A percentile compares a stretch with the other conserved stretches of the same genome.
Evolutionary conservation across 2,329 filamentous ascomycete species (phyloP).

Genomic region (Talaromyces funiculosus): DNA sequence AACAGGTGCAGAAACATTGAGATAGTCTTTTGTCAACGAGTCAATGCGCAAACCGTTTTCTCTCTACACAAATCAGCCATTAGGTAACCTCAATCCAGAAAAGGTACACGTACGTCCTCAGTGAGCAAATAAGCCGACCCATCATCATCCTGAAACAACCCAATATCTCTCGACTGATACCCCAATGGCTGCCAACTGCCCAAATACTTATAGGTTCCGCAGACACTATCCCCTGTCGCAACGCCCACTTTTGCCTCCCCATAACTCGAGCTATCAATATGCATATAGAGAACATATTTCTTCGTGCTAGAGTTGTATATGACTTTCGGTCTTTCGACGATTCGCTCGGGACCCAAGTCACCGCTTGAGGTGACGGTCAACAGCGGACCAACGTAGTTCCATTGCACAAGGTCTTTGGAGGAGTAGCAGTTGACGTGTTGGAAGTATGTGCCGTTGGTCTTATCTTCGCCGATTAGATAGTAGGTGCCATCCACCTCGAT

Average conservation of each 20-base stretch:
- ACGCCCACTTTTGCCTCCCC: slow-evolving; percentile 61
- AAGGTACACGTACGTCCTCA: slow-evolving; percentile 50
- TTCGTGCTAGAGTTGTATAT: slow-evolving; percentile 60
- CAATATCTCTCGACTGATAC: slow-evolving; percentile 53
- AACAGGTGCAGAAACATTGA: slow-evolving; percentile 45
- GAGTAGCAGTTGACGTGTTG: slow-evolving; percentile 64
- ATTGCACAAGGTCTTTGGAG: slow-evolving; percentile 57
- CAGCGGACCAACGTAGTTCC: slow-evolving; percentile 57
- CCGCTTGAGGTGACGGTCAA: slow-evolving; percentile 49
- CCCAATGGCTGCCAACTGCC: slow-evolving; percentile 41
- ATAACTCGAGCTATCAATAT: slow-evolving; percentile 59
- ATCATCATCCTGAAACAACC: slow-evolving; percentile 58
- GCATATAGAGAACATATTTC: slow-evolving; percentile 65
- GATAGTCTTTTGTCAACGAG: slow-evolving; percentile 48
- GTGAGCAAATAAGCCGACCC: slow-evolving; percentile 57
- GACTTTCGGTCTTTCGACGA: slow-evolving; percentile 64
- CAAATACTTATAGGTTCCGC: slow-evolving; percentile 53
- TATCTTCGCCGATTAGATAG: slow-evolving; percentile 67
- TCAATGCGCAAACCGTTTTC: slow-evolving; percentile 7
- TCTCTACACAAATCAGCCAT: not conserved
- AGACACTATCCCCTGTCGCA: slow-evolving; percentile 54
- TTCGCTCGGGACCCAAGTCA: slow-evolving; percentile 56
- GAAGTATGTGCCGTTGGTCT: slow-evolving; percentile 57
- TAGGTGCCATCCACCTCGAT: slow-evolving; percentile 54
- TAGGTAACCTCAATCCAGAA: not conserved